Evolutionary conservation across 2,329 filamentous ascomycete species (phyloP).

Genomic region (Lecanicillium sp.): DNA sequence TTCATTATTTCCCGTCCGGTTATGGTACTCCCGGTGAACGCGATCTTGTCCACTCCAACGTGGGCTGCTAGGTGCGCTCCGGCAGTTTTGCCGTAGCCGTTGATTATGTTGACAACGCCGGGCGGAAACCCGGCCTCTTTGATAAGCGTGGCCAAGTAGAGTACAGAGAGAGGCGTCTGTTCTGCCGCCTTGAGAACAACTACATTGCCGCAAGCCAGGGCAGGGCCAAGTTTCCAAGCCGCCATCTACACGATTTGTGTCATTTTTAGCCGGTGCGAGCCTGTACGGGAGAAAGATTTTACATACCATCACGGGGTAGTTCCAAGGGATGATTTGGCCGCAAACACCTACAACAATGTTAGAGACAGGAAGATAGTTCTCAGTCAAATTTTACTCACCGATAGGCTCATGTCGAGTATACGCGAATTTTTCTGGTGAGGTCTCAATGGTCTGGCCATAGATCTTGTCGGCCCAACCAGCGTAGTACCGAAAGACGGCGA

Average conservation of each 20-base stretch:
- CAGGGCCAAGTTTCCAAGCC: constrained; percentile 68
- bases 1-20: constrained; percentile 72
- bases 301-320: constrained; percentile 52
- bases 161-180: constrained; percentile 57
- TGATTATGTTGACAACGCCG: constrained; percentile 69
- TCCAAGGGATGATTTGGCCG: constrained; percentile 66
- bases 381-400: too few relatives aligned
- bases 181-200: constrained; percentile 59
- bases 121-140: constrained; percentile 69
- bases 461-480: constrained; percentile 75
- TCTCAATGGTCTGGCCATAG: constrained; percentile 67
- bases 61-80: constrained; percentile 63
- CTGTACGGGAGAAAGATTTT: too few relatives aligned
- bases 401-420: constrained; percentile 70
- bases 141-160: constrained; percentile 59
- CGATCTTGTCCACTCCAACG: constrained; percentile 64
- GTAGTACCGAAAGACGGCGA: constrained; percentile 58
- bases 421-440: constrained; percentile 58
- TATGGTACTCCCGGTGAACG: constrained; percentile 68
- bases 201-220: constrained; percentile 56
- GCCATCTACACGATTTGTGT: too few relatives aligned
- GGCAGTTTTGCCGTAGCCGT: constrained; percentile 60
- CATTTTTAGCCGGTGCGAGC: too few relatives aligned
- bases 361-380: too few relatives aligned
- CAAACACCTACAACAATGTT: constrained; percentile 70